Conservation (phyloP, 2,329 filamentous ascomycete species). For the Saccharata proteae region DNA sequence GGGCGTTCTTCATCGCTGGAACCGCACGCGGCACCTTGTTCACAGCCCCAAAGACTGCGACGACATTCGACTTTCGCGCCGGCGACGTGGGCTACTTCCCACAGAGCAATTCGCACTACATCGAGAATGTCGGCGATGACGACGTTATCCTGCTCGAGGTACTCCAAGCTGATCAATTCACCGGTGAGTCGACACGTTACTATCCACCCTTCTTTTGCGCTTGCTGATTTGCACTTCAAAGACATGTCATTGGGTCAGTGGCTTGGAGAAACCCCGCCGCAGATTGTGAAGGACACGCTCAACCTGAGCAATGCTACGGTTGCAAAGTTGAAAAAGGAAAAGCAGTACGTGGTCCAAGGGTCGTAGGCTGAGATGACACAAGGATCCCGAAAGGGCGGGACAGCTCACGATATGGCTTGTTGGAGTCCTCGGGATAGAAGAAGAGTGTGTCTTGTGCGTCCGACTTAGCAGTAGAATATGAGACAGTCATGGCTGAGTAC, state of each 20-base stretch:
- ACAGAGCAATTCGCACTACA: conserved; percentile 11
- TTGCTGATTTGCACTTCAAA: conserved; percentile 5
- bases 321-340: conserved; percentile 30
- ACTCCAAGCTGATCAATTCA: conserved; percentile 11
- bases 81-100: conserved; percentile 12
- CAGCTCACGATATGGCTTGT: too few relatives aligned
- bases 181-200: conserved; percentile 1
- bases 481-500: too few relatives aligned
- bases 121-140: conserved; percentile 11
- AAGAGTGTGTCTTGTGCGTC: too few relatives aligned
- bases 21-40: conserved; percentile 10
- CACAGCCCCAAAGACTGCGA: conserved; percentile 9
- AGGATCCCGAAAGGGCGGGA: too few relatives aligned
- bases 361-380: neutral
- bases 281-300: conserved; percentile 47
- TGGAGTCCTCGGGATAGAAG: too few relatives aligned
- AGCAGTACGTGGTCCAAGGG: conserved; percentile 16
- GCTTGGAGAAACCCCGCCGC: conserved; percentile 40
- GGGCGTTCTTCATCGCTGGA: conserved; percentile 11
- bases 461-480: too few relatives aligned
- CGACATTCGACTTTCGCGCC: conserved; percentile 11
- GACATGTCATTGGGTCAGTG: conserved; percentile 34
- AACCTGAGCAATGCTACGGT: conserved; percentile 30
- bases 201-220: neutral
- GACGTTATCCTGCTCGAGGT: conserved; percentile 11